Evolutionary conservation across 2,329 filamentous ascomycete genomes (phyloP).

Genomic region (Sordariomycetes sp.): DNA sequence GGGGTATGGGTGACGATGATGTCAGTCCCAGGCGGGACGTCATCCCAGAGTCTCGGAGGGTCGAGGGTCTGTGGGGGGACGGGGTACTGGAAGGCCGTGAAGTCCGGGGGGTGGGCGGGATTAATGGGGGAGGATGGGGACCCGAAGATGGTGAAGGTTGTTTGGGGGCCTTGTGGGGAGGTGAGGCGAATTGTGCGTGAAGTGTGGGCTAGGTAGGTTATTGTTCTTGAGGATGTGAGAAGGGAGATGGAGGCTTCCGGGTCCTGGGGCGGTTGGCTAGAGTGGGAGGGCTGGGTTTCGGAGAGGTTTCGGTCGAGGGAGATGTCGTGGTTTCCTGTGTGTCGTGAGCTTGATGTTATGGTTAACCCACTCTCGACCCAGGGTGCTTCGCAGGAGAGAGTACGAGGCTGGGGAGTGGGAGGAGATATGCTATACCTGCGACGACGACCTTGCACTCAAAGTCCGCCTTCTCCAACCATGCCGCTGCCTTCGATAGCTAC

Average conservation of each 20-base stretch:
- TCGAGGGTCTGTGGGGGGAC: neutral
- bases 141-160: constrained; percentile 52
- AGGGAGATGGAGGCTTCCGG: constrained; percentile 38
- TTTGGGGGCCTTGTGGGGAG: constrained; percentile 38
- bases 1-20: constrained; percentile 62
- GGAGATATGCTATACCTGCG: constrained; percentile 33
- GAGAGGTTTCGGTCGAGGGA: constrained; percentile 56
- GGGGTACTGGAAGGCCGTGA: neutral
- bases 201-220: constrained; percentile 53
- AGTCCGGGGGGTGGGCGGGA: constrained; percentile 8
- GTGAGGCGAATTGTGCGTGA: constrained; percentile 38
- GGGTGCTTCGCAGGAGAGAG: neutral
- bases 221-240: constrained; percentile 35
- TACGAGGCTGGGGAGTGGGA: neutral
- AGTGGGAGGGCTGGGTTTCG: constrained; percentile 37
- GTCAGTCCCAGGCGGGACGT: constrained; percentile 47
- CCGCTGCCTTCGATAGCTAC: constrained; percentile 42
- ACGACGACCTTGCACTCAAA: constrained; percentile 61
- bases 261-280: constrained; percentile 39
- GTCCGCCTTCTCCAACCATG: constrained; percentile 53
- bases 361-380: neutral
- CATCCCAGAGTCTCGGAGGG: constrained; percentile 35
- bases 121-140: constrained; percentile 50
- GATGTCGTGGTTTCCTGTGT: constrained; percentile 61
- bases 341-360: neutral